These are phyloP conservation scores for Gracilaria caudata DNA, from an alignment of 23 red algal genomes.

Conservation along the genomic window DNA sequence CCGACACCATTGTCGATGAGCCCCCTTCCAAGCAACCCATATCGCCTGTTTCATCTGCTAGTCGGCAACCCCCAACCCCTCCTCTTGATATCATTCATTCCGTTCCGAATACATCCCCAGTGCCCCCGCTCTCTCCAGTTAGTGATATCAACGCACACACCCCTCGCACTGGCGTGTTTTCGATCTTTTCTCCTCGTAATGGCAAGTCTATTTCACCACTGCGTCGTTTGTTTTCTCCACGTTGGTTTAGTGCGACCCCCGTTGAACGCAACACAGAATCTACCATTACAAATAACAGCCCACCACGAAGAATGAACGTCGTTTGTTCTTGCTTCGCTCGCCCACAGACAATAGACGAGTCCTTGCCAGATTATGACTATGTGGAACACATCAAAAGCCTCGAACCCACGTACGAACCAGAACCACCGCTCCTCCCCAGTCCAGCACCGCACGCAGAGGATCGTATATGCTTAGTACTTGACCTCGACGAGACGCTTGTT, in stretches of 20 bases:
- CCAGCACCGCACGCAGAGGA: slow-evolving; percentile 23
- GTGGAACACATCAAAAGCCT: slow-evolving; percentile 29
- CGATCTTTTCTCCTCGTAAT: slow-evolving; percentile 30
- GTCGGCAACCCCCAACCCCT: background rate
- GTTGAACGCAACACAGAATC: slow-evolving; percentile 9
- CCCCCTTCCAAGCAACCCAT: background rate
- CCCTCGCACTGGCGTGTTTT: slow-evolving; percentile 25
- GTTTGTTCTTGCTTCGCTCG: slow-evolving; percentile 14
- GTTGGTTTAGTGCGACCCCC: slow-evolving; percentile 3
- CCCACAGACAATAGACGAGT: slow-evolving; percentile 1
- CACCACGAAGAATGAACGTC: slow-evolving; percentile 15
- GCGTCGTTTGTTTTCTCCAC: slow-evolving; percentile 32
- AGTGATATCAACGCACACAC: background rate
- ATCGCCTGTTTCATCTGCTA: background rate
- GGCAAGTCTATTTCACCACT: background rate
- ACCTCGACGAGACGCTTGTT: slow-evolving; percentile 98
- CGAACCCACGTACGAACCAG: slow-evolving; percentile 60
- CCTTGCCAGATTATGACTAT: slow-evolving; percentile 21
- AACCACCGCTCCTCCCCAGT: slow-evolving; percentile 60
- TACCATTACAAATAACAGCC: slow-evolving; percentile 21
- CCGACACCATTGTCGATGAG: slow-evolving; percentile 26
- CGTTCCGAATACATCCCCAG: slow-evolving; percentile 19
- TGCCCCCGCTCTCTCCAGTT: slow-evolving; percentile 24
- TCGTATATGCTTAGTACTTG: slow-evolving; percentile 81
- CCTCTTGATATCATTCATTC: slow-evolving; percentile 54